A percentile compares a stretch with the other conserved stretches of the same genome.
Evolutionary conservation across 176 grass and related monocot genomes (phyloP).

Genomic region (Ensete ventricosum): DNA sequence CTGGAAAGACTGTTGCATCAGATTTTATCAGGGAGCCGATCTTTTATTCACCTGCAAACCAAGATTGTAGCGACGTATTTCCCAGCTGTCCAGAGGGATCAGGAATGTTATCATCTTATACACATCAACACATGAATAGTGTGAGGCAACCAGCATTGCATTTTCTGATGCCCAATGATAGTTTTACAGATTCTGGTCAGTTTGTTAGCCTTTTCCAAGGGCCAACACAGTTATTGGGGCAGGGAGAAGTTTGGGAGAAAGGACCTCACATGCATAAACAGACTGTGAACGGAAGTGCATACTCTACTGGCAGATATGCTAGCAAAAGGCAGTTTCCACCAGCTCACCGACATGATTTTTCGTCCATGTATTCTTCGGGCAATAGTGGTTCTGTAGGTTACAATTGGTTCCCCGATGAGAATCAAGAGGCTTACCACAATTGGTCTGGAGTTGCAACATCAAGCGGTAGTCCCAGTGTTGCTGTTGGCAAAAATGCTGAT

Average conservation of each 20-base stretch:
- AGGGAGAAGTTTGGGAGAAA: constrained; percentile 9
- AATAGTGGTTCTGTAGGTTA: constrained; percentile 19
- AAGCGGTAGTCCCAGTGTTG: constrained; percentile 23
- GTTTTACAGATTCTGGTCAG: constrained; percentile 14
- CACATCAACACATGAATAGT: constrained; percentile 19
- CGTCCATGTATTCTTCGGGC: constrained; percentile 2
- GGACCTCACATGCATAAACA: constrained; percentile 17
- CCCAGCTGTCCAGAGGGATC: constrained; percentile 18
- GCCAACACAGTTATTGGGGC: constrained; percentile 19
- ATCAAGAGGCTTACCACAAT: constrained; percentile 20
- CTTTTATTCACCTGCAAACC: constrained; percentile 23
- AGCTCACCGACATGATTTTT: constrained; percentile 22
- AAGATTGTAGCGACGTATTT: constrained; percentile 21
- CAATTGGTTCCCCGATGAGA: constrained; percentile 26
- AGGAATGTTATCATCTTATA: constrained; percentile 12
- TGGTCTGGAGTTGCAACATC: constrained; percentile 23
- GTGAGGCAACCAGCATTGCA: constrained; percentile 29
- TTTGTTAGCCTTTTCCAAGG: constrained; percentile 25
- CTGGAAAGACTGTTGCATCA: constrained; percentile 14
- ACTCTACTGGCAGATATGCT: constrained; percentile 19
- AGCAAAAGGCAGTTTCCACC: constrained; percentile 22
- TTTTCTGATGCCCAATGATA: constrained; percentile 16
- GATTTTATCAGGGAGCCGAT: constrained; percentile 22
- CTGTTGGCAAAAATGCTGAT: constrained; percentile 25
- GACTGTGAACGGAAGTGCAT: constrained; percentile 20